phyloP scores from a whole-genome alignment of 805 yeast genomes.

The Kuraishia capsulata region DNA sequence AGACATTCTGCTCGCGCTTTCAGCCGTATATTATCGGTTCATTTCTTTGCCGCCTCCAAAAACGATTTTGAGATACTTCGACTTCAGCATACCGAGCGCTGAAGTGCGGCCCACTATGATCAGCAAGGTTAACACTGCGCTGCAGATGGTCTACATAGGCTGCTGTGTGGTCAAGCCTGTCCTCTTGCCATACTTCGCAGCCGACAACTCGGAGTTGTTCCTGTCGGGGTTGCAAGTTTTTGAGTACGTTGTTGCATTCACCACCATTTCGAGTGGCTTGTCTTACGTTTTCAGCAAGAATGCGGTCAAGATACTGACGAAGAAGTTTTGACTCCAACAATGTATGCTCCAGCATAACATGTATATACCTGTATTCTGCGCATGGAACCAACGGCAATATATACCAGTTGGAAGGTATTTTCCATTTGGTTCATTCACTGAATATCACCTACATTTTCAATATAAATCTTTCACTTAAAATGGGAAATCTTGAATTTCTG shows the following conservation, averaged over 20 bases:
- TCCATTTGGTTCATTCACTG: background rate
- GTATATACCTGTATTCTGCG: background rate
- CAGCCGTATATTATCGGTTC: slow-evolving; percentile 68
- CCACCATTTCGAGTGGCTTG: slow-evolving; percentile 72
- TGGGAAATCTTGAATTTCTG: background rate
- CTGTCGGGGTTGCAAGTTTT: slow-evolving; percentile 20
- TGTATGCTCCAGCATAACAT: background rate
- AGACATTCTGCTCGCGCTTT: slow-evolving; percentile 62
- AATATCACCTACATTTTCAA: too few relatives aligned
- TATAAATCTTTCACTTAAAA: too few relatives aligned
- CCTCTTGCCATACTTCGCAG: slow-evolving; percentile 23
- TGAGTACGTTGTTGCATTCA: slow-evolving; percentile 52
- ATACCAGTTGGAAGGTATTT: background rate
- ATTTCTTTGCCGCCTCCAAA: slow-evolving; percentile 67
- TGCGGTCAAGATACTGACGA: slow-evolving; percentile 51
- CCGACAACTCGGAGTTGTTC: slow-evolving; percentile 15
- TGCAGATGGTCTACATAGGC: slow-evolving; percentile 88
- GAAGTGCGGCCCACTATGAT: slow-evolving; percentile 82
- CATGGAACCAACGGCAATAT: background rate
- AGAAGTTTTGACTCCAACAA: background rate
- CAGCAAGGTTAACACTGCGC: slow-evolving; percentile 81
- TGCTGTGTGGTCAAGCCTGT: slow-evolving; percentile 49
- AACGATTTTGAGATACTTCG: slow-evolving; percentile 65
- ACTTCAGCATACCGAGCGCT: slow-evolving; percentile 71
- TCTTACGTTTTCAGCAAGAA: slow-evolving; percentile 64